A percentile compares a stretch with the other conserved stretches of the same genome.
phyloP scores from a whole-genome alignment of 495 filamentous ascomycete genomes.

The Lichina pygmaea region DNA sequence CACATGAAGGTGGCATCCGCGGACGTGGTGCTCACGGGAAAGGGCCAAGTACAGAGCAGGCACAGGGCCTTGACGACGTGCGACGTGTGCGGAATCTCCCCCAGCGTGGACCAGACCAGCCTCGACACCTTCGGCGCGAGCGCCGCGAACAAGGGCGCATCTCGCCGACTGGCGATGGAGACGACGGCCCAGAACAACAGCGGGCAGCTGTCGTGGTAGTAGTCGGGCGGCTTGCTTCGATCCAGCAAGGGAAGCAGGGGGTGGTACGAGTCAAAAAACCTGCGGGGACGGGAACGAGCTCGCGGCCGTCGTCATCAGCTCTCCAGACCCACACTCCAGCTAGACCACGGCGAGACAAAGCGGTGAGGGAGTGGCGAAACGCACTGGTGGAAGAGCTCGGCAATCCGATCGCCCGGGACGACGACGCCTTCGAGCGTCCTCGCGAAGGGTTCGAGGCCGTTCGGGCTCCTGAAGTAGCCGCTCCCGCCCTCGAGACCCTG shows the following conservation, averaged over 20 bases:
- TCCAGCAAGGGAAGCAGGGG: constrained; percentile 67
- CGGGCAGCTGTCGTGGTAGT: constrained; percentile 45
- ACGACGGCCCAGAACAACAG: constrained; percentile 76
- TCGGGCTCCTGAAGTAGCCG: constrained; percentile 19
- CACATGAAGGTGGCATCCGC: constrained; percentile 78
- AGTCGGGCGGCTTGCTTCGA: constrained; percentile 37
- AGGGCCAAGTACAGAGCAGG: constrained; percentile 72
- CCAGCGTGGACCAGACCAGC: constrained; percentile 57
- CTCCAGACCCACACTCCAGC: background rate
- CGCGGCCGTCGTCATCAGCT: background rate
- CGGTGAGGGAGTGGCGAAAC: constrained; percentile 3
- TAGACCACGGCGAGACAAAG: background rate
- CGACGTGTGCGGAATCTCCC: constrained; percentile 62
- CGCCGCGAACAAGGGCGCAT: constrained; percentile 36
- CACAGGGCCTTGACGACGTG: constrained; percentile 80
- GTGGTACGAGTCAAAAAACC: constrained; percentile 58
- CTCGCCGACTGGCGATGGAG: constrained; percentile 53
- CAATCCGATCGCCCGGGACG: constrained; percentile 41
- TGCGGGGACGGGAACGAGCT: constrained; percentile 3
- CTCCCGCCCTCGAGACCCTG: constrained; percentile 23
- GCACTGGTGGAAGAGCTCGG: constrained; percentile 49
- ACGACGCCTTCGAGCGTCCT: constrained; percentile 44
- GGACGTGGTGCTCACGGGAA: constrained; percentile 65
- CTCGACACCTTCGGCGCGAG: constrained; percentile 46
- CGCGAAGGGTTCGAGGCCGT: constrained; percentile 9